A percentile compares a stretch with the other conserved stretches of the same genome.
Conservation (phyloP, 2,329 filamentous ascomycete genomes). For the Paraphaeosphaeria minitans region DNA sequence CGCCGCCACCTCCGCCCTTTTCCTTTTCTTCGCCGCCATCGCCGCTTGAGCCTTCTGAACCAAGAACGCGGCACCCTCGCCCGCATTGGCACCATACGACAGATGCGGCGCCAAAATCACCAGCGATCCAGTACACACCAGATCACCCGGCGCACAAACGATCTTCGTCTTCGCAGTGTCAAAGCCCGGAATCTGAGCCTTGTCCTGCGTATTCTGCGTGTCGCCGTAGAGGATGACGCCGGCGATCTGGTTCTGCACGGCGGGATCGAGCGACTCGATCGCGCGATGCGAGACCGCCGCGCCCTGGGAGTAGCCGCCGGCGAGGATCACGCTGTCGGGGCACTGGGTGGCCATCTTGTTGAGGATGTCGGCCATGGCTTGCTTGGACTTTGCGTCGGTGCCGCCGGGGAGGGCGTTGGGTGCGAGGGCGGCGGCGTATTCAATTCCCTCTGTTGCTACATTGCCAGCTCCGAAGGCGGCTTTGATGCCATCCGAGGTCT, state of each 20-base stretch:
- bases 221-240: slow-evolving; percentile 55
- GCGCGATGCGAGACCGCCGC: slow-evolving; percentile 44
- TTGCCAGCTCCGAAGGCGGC: slow-evolving; percentile 27
- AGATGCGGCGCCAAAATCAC: slow-evolving; percentile 38
- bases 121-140: slow-evolving; percentile 56
- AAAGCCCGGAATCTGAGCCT: slow-evolving; percentile 49
- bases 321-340: slow-evolving; percentile 41
- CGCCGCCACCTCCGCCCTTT: slow-evolving; percentile 27
- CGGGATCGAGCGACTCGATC: slow-evolving; percentile 33
- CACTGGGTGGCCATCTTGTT: slow-evolving; percentile 34
- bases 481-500: slow-evolving; percentile 39
- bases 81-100: slow-evolving; percentile 35
- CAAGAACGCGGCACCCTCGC: slow-evolving; percentile 37
- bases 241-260: slow-evolving; percentile 41
- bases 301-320: slow-evolving; percentile 41
- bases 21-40: slow-evolving; percentile 36
- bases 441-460: slow-evolving; percentile 42
- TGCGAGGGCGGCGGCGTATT: slow-evolving; percentile 34
- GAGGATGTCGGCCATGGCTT: slow-evolving; percentile 30
- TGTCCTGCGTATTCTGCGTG: slow-evolving; percentile 50
- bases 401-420: slow-evolving; percentile 40
- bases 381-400: slow-evolving; percentile 28
- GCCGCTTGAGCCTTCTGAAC: slow-evolving; percentile 31
- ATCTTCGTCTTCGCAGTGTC: slow-evolving; percentile 53
- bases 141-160: slow-evolving; percentile 57